These are phyloP conservation scores for Nicotiana otophora DNA, from an alignment of 257 asterid species.

Conservation along the genomic window DNA sequence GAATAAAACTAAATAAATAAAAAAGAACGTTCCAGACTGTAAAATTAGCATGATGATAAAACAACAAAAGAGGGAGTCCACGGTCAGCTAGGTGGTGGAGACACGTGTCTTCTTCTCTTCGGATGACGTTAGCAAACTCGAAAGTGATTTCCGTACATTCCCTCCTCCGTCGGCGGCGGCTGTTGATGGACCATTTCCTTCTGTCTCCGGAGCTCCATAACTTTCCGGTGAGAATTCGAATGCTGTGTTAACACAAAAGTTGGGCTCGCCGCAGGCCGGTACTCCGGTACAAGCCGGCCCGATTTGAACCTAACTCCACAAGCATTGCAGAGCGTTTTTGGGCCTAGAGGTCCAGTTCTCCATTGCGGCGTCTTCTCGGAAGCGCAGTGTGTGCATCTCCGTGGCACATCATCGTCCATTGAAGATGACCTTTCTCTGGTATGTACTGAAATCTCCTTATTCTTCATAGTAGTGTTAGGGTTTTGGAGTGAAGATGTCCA, in stretches of 20 bases:
- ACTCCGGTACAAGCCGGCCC: conserved; percentile 75
- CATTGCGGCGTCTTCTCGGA: conserved; percentile 87
- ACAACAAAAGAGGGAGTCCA: background rate
- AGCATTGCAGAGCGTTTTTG: conserved; percentile 79
- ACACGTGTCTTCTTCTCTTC: background rate
- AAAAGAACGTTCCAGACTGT: background rate
- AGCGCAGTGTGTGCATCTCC: conserved; percentile 72
- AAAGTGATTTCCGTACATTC: conserved; percentile 37
- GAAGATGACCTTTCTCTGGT: conserved; percentile 17
- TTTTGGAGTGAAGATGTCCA: conserved; percentile 12
- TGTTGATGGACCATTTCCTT: conserved; percentile 48
- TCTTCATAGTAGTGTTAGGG: background rate
- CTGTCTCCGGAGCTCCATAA: conserved; percentile 68
- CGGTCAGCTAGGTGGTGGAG: background rate
- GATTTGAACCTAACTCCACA: conserved; percentile 81
- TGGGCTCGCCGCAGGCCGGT: conserved; percentile 85
- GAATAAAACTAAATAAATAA: background rate
- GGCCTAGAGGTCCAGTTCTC: conserved; percentile 80
- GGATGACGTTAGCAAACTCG: conserved; percentile 42
- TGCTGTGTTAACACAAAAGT: conserved; percentile 81
- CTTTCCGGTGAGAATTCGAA: conserved; percentile 81
- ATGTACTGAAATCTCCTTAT: conserved; percentile 11
- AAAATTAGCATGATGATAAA: background rate
- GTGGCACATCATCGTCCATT: conserved; percentile 25
- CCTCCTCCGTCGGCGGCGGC: conserved; percentile 35